Evolutionary conservation across 805 yeast species (phyloP).

Genomic region (Phaffomyces antillensis): DNA sequence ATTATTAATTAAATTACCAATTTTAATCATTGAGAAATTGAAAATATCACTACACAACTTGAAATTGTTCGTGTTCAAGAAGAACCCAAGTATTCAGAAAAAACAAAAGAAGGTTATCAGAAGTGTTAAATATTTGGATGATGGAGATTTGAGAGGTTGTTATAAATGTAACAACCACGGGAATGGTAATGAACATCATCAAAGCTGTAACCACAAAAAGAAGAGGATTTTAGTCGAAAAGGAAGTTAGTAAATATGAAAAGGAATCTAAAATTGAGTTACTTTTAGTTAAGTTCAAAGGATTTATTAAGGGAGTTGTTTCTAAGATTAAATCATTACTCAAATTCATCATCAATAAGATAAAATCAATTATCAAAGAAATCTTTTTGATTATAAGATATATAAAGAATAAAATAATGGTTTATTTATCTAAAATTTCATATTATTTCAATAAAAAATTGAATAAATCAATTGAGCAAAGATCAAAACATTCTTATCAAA

Average conservation of each 20-base stretch:
- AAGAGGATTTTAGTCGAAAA: not conserved
- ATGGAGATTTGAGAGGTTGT: constrained; percentile 1
- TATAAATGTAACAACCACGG: not conserved
- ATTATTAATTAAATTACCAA: not conserved
- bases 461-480: not conserved
- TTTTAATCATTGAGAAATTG: not conserved
- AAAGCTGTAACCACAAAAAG: not conserved
- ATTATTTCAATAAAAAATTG: not conserved
- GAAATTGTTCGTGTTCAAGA: constrained; percentile 1
- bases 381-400: not conserved
- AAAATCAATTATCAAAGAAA: not conserved
- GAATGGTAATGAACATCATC: not conserved
- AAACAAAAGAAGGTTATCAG: not conserved
- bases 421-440: not conserved
- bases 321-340: not conserved
- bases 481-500: not conserved
- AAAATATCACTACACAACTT: not conserved
- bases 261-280: not conserved
- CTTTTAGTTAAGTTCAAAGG: not conserved
- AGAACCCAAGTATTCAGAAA: not conserved
- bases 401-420: not conserved
- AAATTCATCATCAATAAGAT: not conserved
- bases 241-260: not conserved
- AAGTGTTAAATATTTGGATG: not conserved
- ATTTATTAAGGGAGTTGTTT: not conserved